Evolutionary conservation across 139 green algal genomes (phyloP).

Genomic region (Micromonas pusilla): DNA sequence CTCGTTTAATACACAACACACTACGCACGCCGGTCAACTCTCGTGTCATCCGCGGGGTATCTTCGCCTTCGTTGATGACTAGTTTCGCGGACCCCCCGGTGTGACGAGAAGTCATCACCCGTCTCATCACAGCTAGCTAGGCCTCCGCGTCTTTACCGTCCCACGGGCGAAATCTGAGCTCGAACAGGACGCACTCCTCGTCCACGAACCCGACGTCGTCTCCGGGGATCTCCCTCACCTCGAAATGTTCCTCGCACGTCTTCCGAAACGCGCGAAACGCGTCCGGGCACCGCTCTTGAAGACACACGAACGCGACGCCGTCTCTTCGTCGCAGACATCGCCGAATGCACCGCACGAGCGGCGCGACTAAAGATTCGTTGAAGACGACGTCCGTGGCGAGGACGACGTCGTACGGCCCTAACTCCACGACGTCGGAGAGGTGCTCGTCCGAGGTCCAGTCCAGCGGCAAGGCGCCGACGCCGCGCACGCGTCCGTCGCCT

Average conservation of each 20-base stretch:
- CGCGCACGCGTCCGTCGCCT: background rate
- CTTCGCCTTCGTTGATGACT: no score
- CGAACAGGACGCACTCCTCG: background rate
- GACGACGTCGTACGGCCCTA: constrained; percentile 14
- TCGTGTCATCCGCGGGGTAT: no score
- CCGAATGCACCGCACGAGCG: background rate
- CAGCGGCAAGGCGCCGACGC: background rate
- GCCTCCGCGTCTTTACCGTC: no score
- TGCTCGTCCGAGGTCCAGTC: constrained; percentile 9
- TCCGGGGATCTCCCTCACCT: background rate
- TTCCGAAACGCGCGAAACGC: background rate
- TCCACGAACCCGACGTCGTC: background rate
- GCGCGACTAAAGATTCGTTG: background rate
- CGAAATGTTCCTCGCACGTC: background rate
- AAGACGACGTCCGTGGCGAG: constrained; percentile 24
- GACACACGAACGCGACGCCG: background rate
- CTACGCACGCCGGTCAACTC: no score
- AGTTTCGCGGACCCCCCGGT: no score
- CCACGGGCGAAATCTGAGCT: no score
- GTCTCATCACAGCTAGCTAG: no score
- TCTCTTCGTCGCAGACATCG: background rate
- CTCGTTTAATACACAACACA: no score
- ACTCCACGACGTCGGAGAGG: background rate
- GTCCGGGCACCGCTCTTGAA: background rate
- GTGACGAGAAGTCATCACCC: no score